These are phyloP conservation scores for Elsinoe necatrix DNA, from an alignment of 2,329 filamentous ascomycete genomes.

Conservation along the genomic window DNA sequence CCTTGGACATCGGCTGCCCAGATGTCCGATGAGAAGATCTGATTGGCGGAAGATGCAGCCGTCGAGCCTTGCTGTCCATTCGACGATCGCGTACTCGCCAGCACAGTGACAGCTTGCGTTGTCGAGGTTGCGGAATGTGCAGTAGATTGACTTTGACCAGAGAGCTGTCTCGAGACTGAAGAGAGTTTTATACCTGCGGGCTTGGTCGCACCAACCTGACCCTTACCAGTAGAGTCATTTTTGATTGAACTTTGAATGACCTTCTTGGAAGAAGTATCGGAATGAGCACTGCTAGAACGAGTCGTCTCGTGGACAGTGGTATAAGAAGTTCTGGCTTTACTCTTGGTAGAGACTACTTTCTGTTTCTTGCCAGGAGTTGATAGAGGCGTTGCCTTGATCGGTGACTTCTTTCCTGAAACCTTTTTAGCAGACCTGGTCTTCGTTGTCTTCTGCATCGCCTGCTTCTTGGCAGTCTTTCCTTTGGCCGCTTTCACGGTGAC, in stretches of 20 bases:
- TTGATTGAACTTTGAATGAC: not conserved
- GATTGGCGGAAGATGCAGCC: not conserved
- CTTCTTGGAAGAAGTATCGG: not conserved
- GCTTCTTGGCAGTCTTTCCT: not conserved
- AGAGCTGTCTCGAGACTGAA: not conserved
- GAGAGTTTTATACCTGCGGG: not conserved
- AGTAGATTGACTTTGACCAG: not conserved
- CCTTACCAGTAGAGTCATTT: not conserved
- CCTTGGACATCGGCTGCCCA: not conserved
- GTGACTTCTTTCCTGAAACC: not conserved
- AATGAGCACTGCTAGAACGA: not conserved
- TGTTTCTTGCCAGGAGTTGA: not conserved
- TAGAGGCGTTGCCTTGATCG: not conserved
- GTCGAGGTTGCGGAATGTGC: not conserved
- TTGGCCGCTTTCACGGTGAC: not conserved
- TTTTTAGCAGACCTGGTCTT: not conserved
- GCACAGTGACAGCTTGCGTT: not conserved
- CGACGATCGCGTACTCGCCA: not conserved
- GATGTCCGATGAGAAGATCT: not conserved
- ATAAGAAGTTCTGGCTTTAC: not conserved
- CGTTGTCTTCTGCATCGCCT: not conserved
- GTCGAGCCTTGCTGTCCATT: not conserved
- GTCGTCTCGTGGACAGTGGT: not conserved
- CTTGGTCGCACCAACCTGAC: not conserved
- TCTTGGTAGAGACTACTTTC: not conserved